Evolutionary conservation across 2,329 filamentous ascomycete species (phyloP), one percentile per base, ranked within the genome.

Genomic region (Botrytis tulipae): DNA sequence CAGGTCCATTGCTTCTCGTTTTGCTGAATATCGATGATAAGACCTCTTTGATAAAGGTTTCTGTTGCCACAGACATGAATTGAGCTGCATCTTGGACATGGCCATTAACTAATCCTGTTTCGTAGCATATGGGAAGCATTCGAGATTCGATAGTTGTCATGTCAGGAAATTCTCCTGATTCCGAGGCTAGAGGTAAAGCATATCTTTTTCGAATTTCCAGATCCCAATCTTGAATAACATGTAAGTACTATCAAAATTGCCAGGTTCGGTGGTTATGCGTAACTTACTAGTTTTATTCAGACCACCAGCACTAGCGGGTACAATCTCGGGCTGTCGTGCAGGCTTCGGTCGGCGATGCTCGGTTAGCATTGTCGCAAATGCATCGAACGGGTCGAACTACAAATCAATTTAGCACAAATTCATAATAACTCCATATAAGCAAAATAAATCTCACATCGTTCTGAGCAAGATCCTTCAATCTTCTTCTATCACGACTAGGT

Each of bases 101-200:
- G 0, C 89, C 90, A 22, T 85, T 87, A 7, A 85, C 83, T 6
- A 92, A 86, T 1, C 90, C 90, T 63, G 87, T 86, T 76, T 92
- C 90, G 79, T 91, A 92, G 80, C 90, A 92, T 70, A 91, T 88
- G 0, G 90, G 90, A 20, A 91, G 83, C 89, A 92, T 91, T 62
- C 89, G 86, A 20, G 87, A 85, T 73, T 90, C 87, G 72, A 92
- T 89, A 74, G 87, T 86, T 72, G 86, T 84, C n/a, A 86, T 84
- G 77, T 92, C 90, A 20, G 90, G 90, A 75, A 92, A 92, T 78
- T 92, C 90, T 72, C 90, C 90, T 0, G 90, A 91, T 80, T 92
- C 90, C 54, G 89, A 85, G 6, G 90, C 89, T 20, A 92, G 81
- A 4, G 90, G 89, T 75, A 89, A 88, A 20, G 87, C 84, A 79